These are phyloP conservation scores for Argentina anserina DNA, from an alignment of 306 rosid species.

Conservation along the genomic window DNA sequence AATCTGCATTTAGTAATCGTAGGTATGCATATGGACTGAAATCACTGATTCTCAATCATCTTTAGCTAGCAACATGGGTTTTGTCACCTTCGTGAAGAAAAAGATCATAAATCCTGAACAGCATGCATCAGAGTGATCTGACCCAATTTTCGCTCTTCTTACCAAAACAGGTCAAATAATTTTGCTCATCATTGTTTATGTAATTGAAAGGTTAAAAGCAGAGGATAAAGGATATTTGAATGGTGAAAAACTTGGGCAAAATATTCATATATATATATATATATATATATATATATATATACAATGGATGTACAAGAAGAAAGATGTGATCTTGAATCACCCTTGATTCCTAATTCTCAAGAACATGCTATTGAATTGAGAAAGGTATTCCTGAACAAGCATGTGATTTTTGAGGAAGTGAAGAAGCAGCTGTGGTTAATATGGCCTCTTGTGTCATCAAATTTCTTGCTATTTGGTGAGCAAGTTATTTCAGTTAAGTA, in stretches of 20 bases:
- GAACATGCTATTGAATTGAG: neutral
- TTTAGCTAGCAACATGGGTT: neutral
- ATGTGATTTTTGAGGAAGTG: neutral
- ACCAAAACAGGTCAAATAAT: neutral
- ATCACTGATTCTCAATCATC: neutral
- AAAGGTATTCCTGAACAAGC: neutral
- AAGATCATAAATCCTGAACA: neutral
- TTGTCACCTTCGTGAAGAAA: neutral
- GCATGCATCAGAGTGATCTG: neutral
- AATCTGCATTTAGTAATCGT: neutral
- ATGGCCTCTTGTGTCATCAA: slow-evolving; percentile 1
- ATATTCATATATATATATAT: neutral
- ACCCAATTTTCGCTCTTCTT: neutral
- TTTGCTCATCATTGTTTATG: neutral
- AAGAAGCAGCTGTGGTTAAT: neutral
- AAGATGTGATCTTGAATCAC: neutral
- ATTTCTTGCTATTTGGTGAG: neutral
- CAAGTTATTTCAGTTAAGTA: slow-evolving; percentile 5
- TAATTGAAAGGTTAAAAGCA: neutral
- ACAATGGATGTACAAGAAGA: neutral
- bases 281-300: too few relatives aligned
- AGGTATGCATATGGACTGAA: neutral
- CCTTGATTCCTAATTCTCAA: neutral
- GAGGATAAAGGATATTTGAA: neutral
- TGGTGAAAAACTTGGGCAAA: neutral